Evolutionary conservation across 108 stramenopile genomes (phyloP), one percentile per base, ranked within the genome.

Genomic region (Nitzschia inconspicua): DNA sequence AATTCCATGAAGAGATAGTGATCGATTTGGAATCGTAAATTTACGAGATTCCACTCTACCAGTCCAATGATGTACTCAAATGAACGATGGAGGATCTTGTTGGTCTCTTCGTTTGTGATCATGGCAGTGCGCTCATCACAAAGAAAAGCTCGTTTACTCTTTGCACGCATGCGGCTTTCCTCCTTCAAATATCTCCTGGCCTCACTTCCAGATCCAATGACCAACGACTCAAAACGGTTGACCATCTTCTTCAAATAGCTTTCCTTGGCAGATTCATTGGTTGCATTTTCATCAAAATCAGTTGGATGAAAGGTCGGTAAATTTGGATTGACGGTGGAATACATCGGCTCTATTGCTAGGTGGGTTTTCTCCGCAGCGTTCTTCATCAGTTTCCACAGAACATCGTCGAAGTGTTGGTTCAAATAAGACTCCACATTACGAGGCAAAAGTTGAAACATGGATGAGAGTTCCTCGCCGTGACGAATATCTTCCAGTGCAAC

Each of bases 11-110:
- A 86, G 27, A 86, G 47, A 44, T 80, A 74, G 50, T 82, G 69
- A 32, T 82, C 83, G 52, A 82, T 54, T 39, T 80, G 82, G 47
- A 86, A 86, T 27, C 70, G 70, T 22, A 80, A 65, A 28, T 65
- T 41, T 23, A 62, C 54, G 52, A 80, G 55, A 43, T 75, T 83
- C 28, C 66, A 68, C 59, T 78, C 77, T 14, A 66, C 55, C 52
- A 86, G 44, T 8, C 78, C 81, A 8, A 83, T 40, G 27, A 83
- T 73, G 58, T 86, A 86, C 49, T 76, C 57, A 37, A 80, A 83
- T 23, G 79, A 66, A 3, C 68, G 74, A 6, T 44, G 41, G 39
- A 86, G 49, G 35, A 86, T 81, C 54, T 68, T 47, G 18, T 83
- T 70, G 14, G 66, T 78, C 44, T 86, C 85, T 18, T 80, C 77